Base-by-base conservation (phyloP, 192 early-diverging fungal genomes). In the Lobulomyces angularis region DNA sequence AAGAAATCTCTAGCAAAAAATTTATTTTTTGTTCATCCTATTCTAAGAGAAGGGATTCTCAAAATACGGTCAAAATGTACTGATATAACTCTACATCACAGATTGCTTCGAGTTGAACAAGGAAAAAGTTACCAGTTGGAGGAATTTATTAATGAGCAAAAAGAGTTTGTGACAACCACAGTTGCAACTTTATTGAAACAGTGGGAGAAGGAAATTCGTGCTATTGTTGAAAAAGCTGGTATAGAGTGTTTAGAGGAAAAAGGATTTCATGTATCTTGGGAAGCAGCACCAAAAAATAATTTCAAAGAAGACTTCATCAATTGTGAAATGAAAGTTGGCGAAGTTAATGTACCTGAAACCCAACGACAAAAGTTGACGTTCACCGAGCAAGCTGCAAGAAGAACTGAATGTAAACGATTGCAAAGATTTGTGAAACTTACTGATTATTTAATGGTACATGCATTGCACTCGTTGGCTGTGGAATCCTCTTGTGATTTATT, bases 341-440 rank as follows among this genome's bases (percentile, higher is more conserved):
- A n/a, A n/a, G n/a, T n/a, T n/a, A n/a, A n/a, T n/a, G n/a, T n/a
- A n/a, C n/a, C n/a, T 43, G 9, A 5, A 43, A 11, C 18, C n/a
- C 21, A 17, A 3, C 5, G 14, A 5, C 16, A 31, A 9, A 59
- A 50, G 36, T 46, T 77, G 12, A 62, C 65, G 2, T 77, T 68
- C 38, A 77, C 74, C 1, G 68, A 77, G 47, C 70, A 74, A 41
- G 67, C 73, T 19, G 70, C 71, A n/a, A 43, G 74, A 19, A 37
- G 65, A 26, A 48, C 50, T 5, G 74, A 74, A 37, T 74, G 71
- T 29, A 59, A 58, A 19, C 40, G 63, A 5, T 45, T 77, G 11
- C 59, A 68, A 24, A 50, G 74, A 8, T 77, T 77, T 58, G 74
- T 74, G 16, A 70, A 71, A 40, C 45, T 74, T 7, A 50, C 58